Evolutionary conservation across 805 yeast species (phyloP).

Genomic region (Lipomyces mesembrius): DNA sequence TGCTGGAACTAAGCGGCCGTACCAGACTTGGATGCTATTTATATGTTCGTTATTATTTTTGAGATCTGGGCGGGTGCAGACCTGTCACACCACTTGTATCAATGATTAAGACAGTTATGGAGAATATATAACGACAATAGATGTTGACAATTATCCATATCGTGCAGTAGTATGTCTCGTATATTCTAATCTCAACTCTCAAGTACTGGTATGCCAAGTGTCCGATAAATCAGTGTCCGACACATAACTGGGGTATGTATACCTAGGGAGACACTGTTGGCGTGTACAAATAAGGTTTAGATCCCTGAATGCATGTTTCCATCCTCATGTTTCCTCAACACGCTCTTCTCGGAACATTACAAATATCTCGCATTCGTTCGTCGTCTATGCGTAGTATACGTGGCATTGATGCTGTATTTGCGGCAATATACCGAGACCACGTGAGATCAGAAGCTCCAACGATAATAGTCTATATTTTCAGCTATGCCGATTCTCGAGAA

Average conservation of each 20-base stretch:
- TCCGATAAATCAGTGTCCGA: too few relatives aligned
- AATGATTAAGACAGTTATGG: not conserved
- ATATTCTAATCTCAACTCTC: too few relatives aligned
- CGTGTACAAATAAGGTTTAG: not conserved
- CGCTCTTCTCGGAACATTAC: too few relatives aligned
- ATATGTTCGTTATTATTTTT: not conserved
- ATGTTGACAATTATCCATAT: too few relatives aligned
- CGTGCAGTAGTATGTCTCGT: too few relatives aligned
- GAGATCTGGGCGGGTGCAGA: not conserved
- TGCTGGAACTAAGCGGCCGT: not conserved
- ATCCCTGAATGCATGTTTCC: not conserved
- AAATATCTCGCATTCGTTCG: too few relatives aligned
- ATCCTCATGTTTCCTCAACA: too few relatives aligned
- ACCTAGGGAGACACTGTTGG: too few relatives aligned
- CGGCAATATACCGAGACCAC: not conserved
- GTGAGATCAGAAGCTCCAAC: not conserved
- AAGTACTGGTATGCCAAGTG: too few relatives aligned
- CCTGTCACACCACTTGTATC: not conserved
- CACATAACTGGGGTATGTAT: too few relatives aligned
- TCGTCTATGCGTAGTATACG: too few relatives aligned
- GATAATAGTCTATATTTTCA: not conserved
- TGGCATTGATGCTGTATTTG: not conserved
- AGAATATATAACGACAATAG: not conserved
- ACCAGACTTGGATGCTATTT: not conserved
- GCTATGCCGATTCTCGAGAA: slow-evolving; percentile 26